Conservation (phyloP, 345 rosid species). For the Eucalyptus tenuipes region DNA sequence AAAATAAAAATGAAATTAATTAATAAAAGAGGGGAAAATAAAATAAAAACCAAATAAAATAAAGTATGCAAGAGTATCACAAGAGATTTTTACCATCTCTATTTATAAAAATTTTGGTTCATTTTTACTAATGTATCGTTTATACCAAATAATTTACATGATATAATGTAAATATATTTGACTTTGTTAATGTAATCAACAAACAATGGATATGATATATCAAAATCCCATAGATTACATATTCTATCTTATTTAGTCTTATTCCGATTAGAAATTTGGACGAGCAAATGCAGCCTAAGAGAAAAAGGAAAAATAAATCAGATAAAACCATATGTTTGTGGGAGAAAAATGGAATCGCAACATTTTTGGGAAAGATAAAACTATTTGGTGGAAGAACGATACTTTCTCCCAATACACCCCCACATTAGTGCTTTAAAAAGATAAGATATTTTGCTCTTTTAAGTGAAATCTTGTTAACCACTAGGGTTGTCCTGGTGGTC, state of each 20-base stretch:
- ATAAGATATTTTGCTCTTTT: neutral
- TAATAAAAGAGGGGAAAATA: too few relatives aligned
- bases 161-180: accelerated
- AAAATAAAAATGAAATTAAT: too few relatives aligned
- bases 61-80: accelerated
- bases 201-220: accelerated
- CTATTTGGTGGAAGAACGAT: neutral
- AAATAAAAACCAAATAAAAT: too few relatives aligned
- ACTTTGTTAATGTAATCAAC: too few relatives aligned
- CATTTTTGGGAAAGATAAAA: neutral
- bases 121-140: too few relatives aligned
- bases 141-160: too few relatives aligned
- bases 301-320: neutral
- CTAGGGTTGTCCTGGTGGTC: accelerated
- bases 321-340: neutral
- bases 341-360: neutral
- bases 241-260: accelerated
- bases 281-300: neutral
- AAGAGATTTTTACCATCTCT: too few relatives aligned
- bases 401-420: neutral
- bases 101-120: too few relatives aligned
- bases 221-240: accelerated
- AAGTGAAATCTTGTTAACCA: neutral
- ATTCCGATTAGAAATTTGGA: accelerated
- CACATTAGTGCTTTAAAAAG: neutral